phyloP scores from a whole-genome alignment of 306 rosid genomes.

The Fragaria nilgerrensis region DNA sequence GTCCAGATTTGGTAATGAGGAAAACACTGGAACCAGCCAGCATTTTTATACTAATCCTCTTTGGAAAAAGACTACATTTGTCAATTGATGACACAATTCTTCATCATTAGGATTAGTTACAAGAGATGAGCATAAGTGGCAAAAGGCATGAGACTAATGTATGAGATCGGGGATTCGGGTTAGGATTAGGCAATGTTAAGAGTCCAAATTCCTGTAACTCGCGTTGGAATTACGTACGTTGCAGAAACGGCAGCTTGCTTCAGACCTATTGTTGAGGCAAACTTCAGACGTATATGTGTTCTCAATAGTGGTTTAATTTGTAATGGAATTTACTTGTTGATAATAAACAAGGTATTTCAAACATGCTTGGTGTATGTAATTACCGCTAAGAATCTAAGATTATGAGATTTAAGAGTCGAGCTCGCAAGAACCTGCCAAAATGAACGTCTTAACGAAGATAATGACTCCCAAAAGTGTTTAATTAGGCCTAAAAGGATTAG shows the following conservation, averaged over 20 bases:
- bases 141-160: not conserved
- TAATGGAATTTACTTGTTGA: not conserved
- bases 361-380: not conserved
- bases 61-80: not conserved
- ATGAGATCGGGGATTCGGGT: not conserved
- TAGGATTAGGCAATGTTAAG: not conserved
- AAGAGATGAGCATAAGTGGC: not conserved
- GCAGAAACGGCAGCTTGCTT: not conserved
- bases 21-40: not conserved
- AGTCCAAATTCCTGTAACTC: not conserved
- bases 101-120: not conserved
- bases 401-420: not conserved
- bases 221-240: not conserved
- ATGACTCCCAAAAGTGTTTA: not conserved
- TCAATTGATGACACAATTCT: not conserved
- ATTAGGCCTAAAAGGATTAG: conserved; percentile 15
- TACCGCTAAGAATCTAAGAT: not conserved
- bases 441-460: not conserved
- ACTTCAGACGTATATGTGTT: not conserved
- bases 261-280: not conserved
- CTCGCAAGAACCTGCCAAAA: not conserved
- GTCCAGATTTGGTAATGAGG: not conserved
- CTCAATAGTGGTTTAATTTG: not conserved
- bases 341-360: not conserved
- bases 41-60: not conserved